These are phyloP conservation scores for Starmerella bacillaris DNA, from an alignment of 805 yeast species.

Conservation along the genomic window DNA sequence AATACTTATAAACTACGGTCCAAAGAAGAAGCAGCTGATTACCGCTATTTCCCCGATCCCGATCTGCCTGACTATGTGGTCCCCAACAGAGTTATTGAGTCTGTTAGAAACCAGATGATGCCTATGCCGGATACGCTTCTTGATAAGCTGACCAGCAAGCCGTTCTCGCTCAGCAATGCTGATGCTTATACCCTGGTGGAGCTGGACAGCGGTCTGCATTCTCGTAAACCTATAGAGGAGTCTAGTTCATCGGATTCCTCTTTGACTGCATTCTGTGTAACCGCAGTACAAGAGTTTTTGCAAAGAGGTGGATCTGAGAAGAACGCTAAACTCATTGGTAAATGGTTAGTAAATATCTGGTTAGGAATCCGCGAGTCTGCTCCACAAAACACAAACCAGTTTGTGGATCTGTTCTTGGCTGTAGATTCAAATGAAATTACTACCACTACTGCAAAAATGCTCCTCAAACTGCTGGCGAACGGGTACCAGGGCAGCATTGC, in stretches of 20 bases:
- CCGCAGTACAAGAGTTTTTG: constrained; percentile 21
- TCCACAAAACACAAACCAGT: constrained; percentile 25
- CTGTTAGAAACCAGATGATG: constrained; percentile 30
- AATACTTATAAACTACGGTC: constrained; percentile 49
- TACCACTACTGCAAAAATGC: constrained; percentile 44
- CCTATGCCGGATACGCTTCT: constrained; percentile 44
- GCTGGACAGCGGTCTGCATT: constrained; percentile 27
- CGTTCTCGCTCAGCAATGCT: constrained; percentile 43
- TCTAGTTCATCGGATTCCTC: too few species aligned
- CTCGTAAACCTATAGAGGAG: constrained; percentile 27
- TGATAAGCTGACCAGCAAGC: constrained; percentile 28
- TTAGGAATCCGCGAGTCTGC: constrained; percentile 49
- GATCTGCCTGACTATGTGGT: constrained; percentile 52
- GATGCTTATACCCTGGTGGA: constrained; percentile 54
- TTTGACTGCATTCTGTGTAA: too few species aligned
- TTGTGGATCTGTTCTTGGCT: constrained; percentile 39
- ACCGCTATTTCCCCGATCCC: constrained; percentile 87
- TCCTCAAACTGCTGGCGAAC: constrained; percentile 37
- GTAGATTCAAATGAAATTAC: constrained; percentile 37
- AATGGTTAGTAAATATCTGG: constrained; percentile 72
- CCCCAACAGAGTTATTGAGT: constrained; percentile 26
- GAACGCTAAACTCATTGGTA: constrained; percentile 32
- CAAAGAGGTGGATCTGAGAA: constrained; percentile 12
- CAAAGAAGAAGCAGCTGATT: constrained; percentile 71
- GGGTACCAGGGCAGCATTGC: constrained; percentile 19